Evolutionary conservation across 208 protist genomes (phyloP), one percentile per base, ranked within the genome.

Genomic region (Crithidia brevicula): DNA sequence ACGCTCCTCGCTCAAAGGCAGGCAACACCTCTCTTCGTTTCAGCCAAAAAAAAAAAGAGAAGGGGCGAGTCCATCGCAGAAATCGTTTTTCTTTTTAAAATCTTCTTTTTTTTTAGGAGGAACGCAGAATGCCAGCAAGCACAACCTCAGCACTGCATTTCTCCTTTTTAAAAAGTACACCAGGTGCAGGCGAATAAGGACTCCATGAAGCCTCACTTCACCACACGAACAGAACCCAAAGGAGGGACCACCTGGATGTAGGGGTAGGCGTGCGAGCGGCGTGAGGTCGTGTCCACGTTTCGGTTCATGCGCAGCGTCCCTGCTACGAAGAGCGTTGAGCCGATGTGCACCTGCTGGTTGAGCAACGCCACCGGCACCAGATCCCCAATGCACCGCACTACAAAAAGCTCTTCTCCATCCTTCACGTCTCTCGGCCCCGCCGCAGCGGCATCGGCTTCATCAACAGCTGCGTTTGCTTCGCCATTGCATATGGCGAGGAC

Each of bases 201-300:
- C 31, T 10, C n/a, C 4, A n/a, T 7, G 31, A 13, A 27, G 40
- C 42, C 46, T 51, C 36, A 77, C 45, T 53, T 63, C 18, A 92
- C 30, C 28, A 81, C 85, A 20, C 80, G 75, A 25, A 92, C 70
- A 54, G 50, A 81, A 2, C 90, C 90, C 3, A 91, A 51, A 13
- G 90, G 90, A 31, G 90, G 87, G 1, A 79, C 72, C n/a, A 95
- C 85, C 27, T 87, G 79, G 27, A 95, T 79, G 60, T 82, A 93
- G 20, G 90, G 90, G 70, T 92, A 95, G 27, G 90, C 90, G 63
- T 95, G 89, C 23, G 80, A 54, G 43, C 86, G 69, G 20, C 82
- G 76, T 22, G 87, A 93, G 9, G 63, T 61, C n/a, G 63, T 71
- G 60, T 92, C 87, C 38, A 88, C 65, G 33, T 84, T 89, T 4